phyloP scores from a whole-genome alignment of 352 stramenopile species.

The Phytophthora syringae region DNA sequence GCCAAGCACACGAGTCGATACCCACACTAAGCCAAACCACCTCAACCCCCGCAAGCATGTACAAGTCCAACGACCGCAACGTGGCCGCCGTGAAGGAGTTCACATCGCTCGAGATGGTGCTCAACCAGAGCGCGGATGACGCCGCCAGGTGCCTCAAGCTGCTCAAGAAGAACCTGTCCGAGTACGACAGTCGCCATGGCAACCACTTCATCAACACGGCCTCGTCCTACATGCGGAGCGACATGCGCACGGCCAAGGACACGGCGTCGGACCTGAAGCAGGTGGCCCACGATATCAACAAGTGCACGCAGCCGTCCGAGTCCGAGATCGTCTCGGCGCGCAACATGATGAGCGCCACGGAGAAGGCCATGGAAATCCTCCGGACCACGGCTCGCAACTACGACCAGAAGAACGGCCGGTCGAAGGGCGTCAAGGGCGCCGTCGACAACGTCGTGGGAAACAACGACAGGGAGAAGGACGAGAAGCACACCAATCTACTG shows the following conservation, averaged over 20 bases:
- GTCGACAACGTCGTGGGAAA: conserved; percentile 1
- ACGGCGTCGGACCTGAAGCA: conserved; percentile 4
- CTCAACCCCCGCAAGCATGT: neutral
- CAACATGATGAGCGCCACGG: conserved; percentile 3
- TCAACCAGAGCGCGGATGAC: conserved; percentile 3
- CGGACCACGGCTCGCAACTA: conserved; percentile 4
- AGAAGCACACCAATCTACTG: neutral
- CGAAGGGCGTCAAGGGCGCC: neutral
- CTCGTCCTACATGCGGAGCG: conserved; percentile 3
- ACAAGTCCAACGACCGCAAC: conserved; percentile 5
- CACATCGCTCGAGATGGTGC: conserved; percentile 1
- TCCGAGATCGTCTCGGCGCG: neutral
- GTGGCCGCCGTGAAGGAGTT: conserved; percentile 1
- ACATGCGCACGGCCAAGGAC: conserved; percentile 8
- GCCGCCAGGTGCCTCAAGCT: conserved; percentile 8
- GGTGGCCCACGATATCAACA: conserved; percentile 4
- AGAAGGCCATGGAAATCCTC: conserved; percentile 1
- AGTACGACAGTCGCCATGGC: conserved; percentile 4
- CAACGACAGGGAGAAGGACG: neutral
- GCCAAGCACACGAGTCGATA: conserved; percentile 6
- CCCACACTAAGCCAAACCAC: neutral
- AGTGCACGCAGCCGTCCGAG: neutral
- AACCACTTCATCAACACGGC: conserved; percentile 9
- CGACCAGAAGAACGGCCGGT: conserved; percentile 7
- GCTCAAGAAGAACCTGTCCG: conserved; percentile 4